Percentiles rank a stretch among this genome's conserved stretches.
phyloP scores from a whole-genome alignment of 2,329 filamentous ascomycete genomes.

The Aspergillus proliferans region DNA sequence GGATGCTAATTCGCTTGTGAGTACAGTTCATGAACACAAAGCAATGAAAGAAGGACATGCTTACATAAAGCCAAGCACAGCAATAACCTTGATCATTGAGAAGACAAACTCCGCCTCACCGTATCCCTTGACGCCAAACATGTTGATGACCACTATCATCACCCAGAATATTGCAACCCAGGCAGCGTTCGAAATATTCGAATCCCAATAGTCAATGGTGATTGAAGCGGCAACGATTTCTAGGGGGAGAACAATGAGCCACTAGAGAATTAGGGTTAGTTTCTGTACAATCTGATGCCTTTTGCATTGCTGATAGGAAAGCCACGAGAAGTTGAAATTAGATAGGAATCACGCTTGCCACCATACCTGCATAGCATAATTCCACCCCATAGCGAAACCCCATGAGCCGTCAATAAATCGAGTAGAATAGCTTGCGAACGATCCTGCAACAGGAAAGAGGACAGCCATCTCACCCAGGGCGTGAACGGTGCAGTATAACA shows the following conservation, averaged over 20 bases:
- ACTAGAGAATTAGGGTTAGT: conserved; percentile 31
- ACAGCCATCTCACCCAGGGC: conserved; percentile 88
- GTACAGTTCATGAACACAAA: neutral
- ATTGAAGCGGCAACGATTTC: conserved; percentile 84
- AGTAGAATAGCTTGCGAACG: conserved; percentile 86
- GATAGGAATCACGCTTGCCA: too few species aligned
- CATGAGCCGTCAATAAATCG: conserved; percentile 84
- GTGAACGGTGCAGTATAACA: conserved; percentile 90
- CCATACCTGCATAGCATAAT: conserved; percentile 66
- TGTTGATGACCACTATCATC: conserved; percentile 71
- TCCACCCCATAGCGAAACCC: conserved; percentile 96
- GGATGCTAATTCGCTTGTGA: conserved; percentile 49
- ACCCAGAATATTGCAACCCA: conserved; percentile 79
- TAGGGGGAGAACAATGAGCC: conserved; percentile 75
- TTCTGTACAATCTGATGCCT: too few species aligned
- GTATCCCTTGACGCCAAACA: conserved; percentile 83
- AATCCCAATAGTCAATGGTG: conserved; percentile 75
- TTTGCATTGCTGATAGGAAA: too few species aligned
- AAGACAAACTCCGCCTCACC: conserved; percentile 88
- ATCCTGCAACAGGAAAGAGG: conserved; percentile 81
- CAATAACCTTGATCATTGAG: conserved; percentile 76
- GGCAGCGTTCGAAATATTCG: conserved; percentile 58
- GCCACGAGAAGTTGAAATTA: too few species aligned
- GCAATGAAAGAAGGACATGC: conserved; percentile 20
- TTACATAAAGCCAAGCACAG: conserved; percentile 82